Evolutionary conservation across 768 basidiomycete species (phyloP).

Genomic region (Boletus eberwhitei): DNA sequence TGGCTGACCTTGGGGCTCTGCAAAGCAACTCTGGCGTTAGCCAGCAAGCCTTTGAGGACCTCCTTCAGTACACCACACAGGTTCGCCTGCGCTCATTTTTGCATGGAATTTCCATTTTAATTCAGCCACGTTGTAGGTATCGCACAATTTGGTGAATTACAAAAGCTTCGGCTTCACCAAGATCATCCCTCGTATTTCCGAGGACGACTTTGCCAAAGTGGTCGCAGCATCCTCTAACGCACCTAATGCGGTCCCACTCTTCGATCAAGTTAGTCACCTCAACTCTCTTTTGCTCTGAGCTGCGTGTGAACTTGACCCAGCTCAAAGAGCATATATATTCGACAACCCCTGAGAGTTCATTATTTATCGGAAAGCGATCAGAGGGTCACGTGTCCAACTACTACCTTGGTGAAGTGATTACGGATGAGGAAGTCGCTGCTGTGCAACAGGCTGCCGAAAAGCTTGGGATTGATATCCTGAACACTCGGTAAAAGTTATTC

Average conservation of each 20-base stretch:
- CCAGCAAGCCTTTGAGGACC: constrained; percentile 60
- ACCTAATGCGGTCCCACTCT: constrained; percentile 52
- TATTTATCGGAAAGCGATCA: constrained; percentile 77
- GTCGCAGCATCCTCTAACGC: constrained; percentile 60
- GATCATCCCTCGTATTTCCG: constrained; percentile 68
- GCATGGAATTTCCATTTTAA: neutral
- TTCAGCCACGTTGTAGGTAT: constrained; percentile 22
- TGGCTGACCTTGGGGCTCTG: constrained; percentile 55
- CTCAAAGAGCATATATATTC: constrained; percentile 75
- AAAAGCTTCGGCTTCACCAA: constrained; percentile 84
- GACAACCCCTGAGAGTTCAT: constrained; percentile 54
- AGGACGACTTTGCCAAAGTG: constrained; percentile 60
- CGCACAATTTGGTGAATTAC: constrained; percentile 59
- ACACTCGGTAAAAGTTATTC: constrained; percentile 59
- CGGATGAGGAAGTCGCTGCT: constrained; percentile 74
- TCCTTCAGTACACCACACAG: constrained; percentile 73
- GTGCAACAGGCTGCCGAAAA: constrained; percentile 76
- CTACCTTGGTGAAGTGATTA: constrained; percentile 70
- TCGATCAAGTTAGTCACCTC: constrained; percentile 49
- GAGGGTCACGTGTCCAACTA: constrained; percentile 83
- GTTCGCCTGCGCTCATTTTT: constrained; percentile 32
- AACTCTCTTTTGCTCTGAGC: neutral
- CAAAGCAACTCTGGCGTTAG: constrained; percentile 52
- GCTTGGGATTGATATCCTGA: constrained; percentile 70
- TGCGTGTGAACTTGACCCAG: constrained; percentile 33